These are phyloP conservation scores for Blumeria hordei DNA, from an alignment of 2,329 filamentous ascomycete species.

Conservation along the genomic window DNA sequence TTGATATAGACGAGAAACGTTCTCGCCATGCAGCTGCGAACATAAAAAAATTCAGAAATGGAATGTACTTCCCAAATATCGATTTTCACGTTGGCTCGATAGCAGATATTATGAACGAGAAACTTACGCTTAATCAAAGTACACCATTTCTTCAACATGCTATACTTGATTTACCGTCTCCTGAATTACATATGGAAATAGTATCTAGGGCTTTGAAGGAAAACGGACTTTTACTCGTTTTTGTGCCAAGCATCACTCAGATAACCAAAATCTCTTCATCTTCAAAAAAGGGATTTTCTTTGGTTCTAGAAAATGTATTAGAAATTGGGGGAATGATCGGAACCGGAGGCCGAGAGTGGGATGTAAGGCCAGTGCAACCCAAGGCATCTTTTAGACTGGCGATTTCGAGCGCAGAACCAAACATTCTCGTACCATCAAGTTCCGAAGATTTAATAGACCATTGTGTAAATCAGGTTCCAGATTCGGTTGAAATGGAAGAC, in stretches of 20 bases:
- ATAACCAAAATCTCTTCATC: conserved; percentile 37
- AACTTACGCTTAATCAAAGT: conserved; percentile 19
- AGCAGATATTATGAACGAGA: conserved; percentile 32
- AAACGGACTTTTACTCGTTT: conserved; percentile 42
- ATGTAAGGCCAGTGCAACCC: conserved; percentile 26
- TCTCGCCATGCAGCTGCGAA: conserved; percentile 38
- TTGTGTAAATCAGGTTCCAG: not conserved
- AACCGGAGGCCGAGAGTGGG: conserved; percentile 34
- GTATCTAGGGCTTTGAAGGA: conserved; percentile 33
- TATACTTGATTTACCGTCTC: conserved; percentile 48
- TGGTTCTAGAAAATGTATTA: conserved; percentile 31
- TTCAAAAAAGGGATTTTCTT: conserved; percentile 28
- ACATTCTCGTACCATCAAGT: not conserved
- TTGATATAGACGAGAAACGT: conserved; percentile 40
- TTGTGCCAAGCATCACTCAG: conserved; percentile 58
- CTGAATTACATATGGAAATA: conserved; percentile 24
- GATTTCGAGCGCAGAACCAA: not conserved
- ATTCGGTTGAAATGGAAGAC: not conserved
- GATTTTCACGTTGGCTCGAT: conserved; percentile 52
- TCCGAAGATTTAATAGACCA: not conserved
- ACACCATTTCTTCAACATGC: conserved; percentile 46
- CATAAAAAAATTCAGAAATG: conserved; percentile 40
- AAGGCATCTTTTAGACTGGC: conserved; percentile 10
- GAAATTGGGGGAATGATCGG: conserved; percentile 29
- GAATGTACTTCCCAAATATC: conserved; percentile 43